Conservation (phyloP, 345 rosid species). For the Hibiscus mutabilis region DNA sequence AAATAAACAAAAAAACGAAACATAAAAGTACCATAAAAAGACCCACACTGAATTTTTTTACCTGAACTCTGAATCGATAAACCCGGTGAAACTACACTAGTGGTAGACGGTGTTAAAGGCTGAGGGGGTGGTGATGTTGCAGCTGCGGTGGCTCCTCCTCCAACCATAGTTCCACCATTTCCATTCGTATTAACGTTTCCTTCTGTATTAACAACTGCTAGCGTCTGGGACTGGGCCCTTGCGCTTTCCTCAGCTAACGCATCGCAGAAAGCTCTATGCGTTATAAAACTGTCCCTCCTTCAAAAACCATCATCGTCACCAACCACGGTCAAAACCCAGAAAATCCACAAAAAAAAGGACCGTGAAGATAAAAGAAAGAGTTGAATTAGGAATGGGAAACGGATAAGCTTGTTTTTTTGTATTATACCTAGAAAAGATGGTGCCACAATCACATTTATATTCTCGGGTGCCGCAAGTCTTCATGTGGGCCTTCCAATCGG, state of each 20-base stretch:
- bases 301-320: neutral
- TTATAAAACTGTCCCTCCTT: constrained; percentile 74
- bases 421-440: constrained; percentile 58
- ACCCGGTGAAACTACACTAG: constrained; percentile 51
- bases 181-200: constrained; percentile 7
- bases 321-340: neutral
- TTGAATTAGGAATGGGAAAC: neutral
- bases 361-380: neutral
- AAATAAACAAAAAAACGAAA: neutral
- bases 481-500: constrained; percentile 86
- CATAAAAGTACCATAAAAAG: neutral
- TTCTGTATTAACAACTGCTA: constrained; percentile 6
- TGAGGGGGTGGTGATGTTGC: constrained; percentile 52
- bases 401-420: neutral
- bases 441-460: constrained; percentile 75
- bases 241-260: constrained; percentile 70
- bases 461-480: constrained; percentile 71
- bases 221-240: constrained; percentile 23
- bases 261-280: constrained; percentile 75
- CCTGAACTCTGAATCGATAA: constrained; percentile 67
- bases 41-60: constrained; percentile 3
- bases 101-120: constrained; percentile 57
- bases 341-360: too few relatives aligned
- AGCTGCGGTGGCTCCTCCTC: constrained; percentile 27
- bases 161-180: constrained; percentile 11